Conservation (phyloP, 2,329 filamentous ascomycete genomes). For the Verticillium dahliae region DNA sequence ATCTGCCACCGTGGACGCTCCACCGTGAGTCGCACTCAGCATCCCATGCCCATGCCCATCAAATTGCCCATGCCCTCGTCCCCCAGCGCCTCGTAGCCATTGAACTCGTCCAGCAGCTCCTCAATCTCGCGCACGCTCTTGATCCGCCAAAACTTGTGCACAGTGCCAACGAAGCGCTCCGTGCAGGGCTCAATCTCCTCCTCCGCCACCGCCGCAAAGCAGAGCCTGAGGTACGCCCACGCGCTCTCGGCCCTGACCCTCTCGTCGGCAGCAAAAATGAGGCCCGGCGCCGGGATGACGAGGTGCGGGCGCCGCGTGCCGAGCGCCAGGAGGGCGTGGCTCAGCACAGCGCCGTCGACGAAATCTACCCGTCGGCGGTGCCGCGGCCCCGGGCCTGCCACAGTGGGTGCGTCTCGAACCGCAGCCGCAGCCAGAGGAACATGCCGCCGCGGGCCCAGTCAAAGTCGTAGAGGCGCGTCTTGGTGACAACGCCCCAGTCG, state of each 20-base stretch:
- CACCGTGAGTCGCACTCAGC: constrained; percentile 10
- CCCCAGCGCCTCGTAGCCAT: constrained; percentile 9
- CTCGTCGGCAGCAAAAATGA: constrained; percentile 64
- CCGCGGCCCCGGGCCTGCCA: constrained; percentile 29
- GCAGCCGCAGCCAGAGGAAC: constrained; percentile 79
- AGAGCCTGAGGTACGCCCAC: constrained; percentile 70
- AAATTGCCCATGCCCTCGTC: constrained; percentile 20
- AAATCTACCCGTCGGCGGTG: too few relatives aligned
- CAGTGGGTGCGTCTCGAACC: constrained; percentile 69
- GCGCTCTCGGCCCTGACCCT: constrained; percentile 51
- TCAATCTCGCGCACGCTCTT: constrained; percentile 61
- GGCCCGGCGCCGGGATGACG: constrained; percentile 65
- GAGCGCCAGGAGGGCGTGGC: constrained; percentile 63
- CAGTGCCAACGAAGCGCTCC: constrained; percentile 59
- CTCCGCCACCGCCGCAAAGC: constrained; percentile 77
- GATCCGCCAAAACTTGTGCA: constrained; percentile 71
- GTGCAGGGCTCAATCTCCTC: constrained; percentile 59
- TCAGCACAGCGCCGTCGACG: constrained; percentile 49
- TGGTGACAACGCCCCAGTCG: constrained; percentile 72
- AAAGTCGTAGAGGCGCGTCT: constrained; percentile 69
- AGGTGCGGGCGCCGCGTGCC: constrained; percentile 63
- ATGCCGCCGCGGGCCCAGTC: constrained; percentile 80
- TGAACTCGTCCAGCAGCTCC: constrained; percentile 41
- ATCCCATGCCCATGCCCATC: constrained; percentile 18
- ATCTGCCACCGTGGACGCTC: background rate